Evolutionary conservation across 768 basidiomycete species (phyloP).

Genomic region (Termitomyces sp.): DNA sequence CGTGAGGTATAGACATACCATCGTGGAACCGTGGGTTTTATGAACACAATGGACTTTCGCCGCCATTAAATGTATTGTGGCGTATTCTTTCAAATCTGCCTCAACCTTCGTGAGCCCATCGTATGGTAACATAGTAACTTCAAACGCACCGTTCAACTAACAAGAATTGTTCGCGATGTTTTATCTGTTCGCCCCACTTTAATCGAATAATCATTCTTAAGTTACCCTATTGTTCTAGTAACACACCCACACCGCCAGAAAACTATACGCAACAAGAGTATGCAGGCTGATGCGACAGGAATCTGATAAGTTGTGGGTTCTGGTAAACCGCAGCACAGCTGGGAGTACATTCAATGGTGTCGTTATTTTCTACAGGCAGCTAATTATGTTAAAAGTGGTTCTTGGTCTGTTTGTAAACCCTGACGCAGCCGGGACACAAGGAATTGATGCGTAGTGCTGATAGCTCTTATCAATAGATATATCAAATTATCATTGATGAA

Average conservation of each 20-base stretch:
- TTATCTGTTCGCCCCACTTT: neutral
- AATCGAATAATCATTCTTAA: neutral
- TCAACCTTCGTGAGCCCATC: neutral
- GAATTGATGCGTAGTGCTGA: slow-evolving; percentile 38
- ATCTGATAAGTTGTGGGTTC: neutral
- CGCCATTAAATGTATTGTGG: neutral
- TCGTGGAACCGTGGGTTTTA: neutral
- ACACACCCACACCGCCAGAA: neutral
- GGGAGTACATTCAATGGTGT: neutral
- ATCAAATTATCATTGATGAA: neutral
- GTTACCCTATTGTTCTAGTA: neutral
- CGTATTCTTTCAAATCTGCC: neutral
- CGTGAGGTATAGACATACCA: neutral
- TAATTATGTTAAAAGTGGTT: neutral
- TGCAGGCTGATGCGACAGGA: neutral
- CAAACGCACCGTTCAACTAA: neutral
- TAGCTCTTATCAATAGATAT: neutral
- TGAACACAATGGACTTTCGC: neutral
- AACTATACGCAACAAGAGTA: neutral
- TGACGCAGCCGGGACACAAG: slow-evolving; percentile 32
- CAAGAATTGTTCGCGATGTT: neutral
- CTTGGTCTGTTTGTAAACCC: too few species aligned
- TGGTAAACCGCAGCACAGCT: neutral
- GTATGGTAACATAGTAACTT: neutral
- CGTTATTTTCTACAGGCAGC: too few species aligned